Evolutionary conservation across 2,329 filamentous ascomycete species (phyloP).

Genomic region (Drechmeria coniospora): DNA sequence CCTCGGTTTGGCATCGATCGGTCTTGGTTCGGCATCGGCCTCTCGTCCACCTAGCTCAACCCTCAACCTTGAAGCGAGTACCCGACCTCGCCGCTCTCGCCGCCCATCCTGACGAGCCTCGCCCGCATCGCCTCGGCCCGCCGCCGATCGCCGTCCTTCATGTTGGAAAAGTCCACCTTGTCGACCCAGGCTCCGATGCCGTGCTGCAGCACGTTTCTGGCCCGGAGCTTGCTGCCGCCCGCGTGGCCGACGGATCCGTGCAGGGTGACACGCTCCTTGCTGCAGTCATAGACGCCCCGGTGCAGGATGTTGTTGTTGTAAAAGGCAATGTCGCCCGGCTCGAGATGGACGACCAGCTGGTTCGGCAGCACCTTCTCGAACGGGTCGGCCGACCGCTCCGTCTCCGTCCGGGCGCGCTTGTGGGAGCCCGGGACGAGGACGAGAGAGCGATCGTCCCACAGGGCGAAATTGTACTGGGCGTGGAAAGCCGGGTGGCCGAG

Average conservation of each 20-base stretch:
- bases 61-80: conserved; percentile 42
- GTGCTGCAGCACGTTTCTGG: conserved; percentile 62
- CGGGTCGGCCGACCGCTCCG: conserved; percentile 51
- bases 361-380: conserved; percentile 45
- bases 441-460: conserved; percentile 59
- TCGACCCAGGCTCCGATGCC: conserved; percentile 53
- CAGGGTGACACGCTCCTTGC: conserved; percentile 50
- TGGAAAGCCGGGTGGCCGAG: conserved; percentile 50
- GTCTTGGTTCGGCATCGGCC: too few relatives aligned
- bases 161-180: conserved; percentile 35
- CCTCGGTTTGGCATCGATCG: too few relatives aligned
- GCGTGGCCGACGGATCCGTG: conserved; percentile 56
- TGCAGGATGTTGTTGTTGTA: conserved; percentile 86
- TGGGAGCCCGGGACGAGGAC: conserved; percentile 70
- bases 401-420: conserved; percentile 49
- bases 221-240: conserved; percentile 36
- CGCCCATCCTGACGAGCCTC: conserved; percentile 46
- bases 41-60: not conserved
- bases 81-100: conserved; percentile 43
- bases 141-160: conserved; percentile 26
- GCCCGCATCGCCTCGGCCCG: conserved; percentile 49
- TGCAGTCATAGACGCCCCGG: conserved; percentile 46
- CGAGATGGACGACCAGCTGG: conserved; percentile 49
- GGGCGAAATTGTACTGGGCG: conserved; percentile 76
- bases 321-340: conserved; percentile 67